These are phyloP conservation scores for Rhododendron henanense DNA, from an alignment of 148 eudicot species.

Conservation along the genomic window DNA sequence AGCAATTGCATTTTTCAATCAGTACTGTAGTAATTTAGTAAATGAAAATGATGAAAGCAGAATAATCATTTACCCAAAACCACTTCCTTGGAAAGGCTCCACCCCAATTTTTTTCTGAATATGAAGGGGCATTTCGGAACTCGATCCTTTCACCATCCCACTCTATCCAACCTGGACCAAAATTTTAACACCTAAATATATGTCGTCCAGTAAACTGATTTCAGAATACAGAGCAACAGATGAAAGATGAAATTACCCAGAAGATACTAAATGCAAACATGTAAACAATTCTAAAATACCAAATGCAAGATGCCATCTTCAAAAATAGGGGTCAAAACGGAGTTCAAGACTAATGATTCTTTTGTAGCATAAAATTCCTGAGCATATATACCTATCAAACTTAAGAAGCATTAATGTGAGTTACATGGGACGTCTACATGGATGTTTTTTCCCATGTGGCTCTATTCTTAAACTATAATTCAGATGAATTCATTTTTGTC, in stretches of 20 bases:
- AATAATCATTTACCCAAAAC: conserved; percentile 74
- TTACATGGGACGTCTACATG: neutral
- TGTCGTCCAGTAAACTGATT: neutral
- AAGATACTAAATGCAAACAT: neutral
- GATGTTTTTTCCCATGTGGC: neutral
- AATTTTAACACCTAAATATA: conserved; percentile 9
- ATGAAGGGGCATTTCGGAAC: conserved; percentile 92
- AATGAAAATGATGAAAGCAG: conserved; percentile 7
- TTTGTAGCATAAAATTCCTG: neutral
- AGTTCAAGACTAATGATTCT: neutral
- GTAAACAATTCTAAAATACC: neutral
- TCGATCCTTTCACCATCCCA: conserved; percentile 93
- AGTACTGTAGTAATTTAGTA: neutral
- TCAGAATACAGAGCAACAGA: neutral
- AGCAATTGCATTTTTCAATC: neutral
- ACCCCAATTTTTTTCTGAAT: conserved; percentile 91
- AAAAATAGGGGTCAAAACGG: neutral
- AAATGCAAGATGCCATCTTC: neutral
- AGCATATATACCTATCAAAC: neutral
- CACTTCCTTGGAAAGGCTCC: conserved; percentile 93
- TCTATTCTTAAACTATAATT: neutral
- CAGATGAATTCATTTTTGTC: neutral
- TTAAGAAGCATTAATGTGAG: neutral
- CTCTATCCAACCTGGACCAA: conserved; percentile 91
- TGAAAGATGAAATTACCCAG: neutral